These are phyloP conservation scores for Galeopsis tetrahit DNA, from an alignment of 257 asterid species.

Conservation along the genomic window DNA sequence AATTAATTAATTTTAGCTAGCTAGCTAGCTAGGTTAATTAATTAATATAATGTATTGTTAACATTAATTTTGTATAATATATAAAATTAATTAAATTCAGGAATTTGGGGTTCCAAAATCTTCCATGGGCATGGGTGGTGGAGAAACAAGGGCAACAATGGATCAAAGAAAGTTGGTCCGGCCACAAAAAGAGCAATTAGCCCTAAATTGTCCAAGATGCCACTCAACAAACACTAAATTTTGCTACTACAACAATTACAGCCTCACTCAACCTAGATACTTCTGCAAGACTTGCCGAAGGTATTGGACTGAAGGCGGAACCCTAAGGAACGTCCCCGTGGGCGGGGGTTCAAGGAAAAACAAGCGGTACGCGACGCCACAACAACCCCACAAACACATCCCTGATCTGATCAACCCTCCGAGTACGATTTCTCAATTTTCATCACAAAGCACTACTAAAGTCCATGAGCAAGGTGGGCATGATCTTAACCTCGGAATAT, in stretches of 20 bases:
- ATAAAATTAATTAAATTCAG: conserved; percentile 31
- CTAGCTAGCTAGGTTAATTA: neutral
- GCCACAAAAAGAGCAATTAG: conserved; percentile 62
- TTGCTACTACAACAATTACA: conserved; percentile 84
- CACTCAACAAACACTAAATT: conserved; percentile 75
- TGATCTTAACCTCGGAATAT: conserved; percentile 67
- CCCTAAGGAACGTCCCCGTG: conserved; percentile 76
- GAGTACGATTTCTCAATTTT: too few relatives aligned
- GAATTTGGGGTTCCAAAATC: conserved; percentile 54
- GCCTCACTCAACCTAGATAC: conserved; percentile 63
- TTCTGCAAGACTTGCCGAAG: conserved; percentile 22
- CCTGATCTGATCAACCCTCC: conserved; percentile 62
- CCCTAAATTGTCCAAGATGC: conserved; percentile 71
- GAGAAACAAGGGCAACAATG: conserved; percentile 33
- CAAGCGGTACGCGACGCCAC: conserved; percentile 40
- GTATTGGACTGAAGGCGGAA: conserved; percentile 93
- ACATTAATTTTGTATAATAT: neutral
- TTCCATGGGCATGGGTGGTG: neutral
- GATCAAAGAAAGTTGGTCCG: conserved; percentile 50
- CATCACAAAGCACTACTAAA: too few relatives aligned
- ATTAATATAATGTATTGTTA: too few relatives aligned
- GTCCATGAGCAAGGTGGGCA: conserved; percentile 53
- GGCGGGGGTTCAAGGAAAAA: conserved; percentile 80
- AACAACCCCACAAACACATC: conserved; percentile 32
- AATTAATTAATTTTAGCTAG: too few relatives aligned